These are phyloP conservation scores for Micractinium conductrix DNA, from an alignment of 139 green algal genomes.

Conservation along the genomic window DNA sequence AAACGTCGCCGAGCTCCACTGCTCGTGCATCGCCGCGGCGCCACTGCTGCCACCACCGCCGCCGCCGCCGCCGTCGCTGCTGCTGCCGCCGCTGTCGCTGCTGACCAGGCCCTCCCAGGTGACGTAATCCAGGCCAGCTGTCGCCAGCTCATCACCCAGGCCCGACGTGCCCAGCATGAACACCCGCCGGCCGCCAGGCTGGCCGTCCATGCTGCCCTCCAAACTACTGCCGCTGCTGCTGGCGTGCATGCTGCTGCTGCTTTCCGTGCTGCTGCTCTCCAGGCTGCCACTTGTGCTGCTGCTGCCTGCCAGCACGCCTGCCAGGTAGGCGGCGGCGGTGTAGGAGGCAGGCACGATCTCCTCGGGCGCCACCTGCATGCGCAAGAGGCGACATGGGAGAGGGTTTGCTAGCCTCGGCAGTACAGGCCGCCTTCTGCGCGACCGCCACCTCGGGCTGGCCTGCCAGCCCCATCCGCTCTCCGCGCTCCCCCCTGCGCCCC, in stretches of 20 bases:
- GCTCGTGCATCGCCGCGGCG: constrained; percentile 16
- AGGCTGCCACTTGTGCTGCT: too few relatives aligned
- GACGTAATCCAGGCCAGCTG: constrained; percentile 39
- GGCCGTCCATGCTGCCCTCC: too few relatives aligned
- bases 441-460: too few relatives aligned
- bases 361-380: background rate
- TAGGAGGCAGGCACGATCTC: constrained; percentile 69
- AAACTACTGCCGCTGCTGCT: too few relatives aligned
- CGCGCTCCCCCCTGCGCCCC: too few relatives aligned
- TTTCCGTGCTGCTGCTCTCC: too few relatives aligned
- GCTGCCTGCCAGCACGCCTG: constrained; percentile 58
- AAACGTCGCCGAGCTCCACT: constrained; percentile 17
- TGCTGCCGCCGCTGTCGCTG: constrained; percentile 25
- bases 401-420: too few relatives aligned
- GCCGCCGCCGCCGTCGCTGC: constrained; percentile 7
- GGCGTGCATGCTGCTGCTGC: constrained; percentile 60
- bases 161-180: constrained; percentile 59
- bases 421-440: too few relatives aligned
- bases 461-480: too few relatives aligned
- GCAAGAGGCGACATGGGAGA: too few relatives aligned
- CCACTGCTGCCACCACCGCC: background rate
- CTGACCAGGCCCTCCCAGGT: constrained; percentile 11
- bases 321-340: constrained; percentile 71
- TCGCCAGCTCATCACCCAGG: constrained; percentile 54
- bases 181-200: constrained; percentile 45